A percentile compares a stretch with the other conserved stretches of the same genome.
phyloP scores from a whole-genome alignment of 2,329 filamentous ascomycete genomes.

The Epichloe hybrida region DNA sequence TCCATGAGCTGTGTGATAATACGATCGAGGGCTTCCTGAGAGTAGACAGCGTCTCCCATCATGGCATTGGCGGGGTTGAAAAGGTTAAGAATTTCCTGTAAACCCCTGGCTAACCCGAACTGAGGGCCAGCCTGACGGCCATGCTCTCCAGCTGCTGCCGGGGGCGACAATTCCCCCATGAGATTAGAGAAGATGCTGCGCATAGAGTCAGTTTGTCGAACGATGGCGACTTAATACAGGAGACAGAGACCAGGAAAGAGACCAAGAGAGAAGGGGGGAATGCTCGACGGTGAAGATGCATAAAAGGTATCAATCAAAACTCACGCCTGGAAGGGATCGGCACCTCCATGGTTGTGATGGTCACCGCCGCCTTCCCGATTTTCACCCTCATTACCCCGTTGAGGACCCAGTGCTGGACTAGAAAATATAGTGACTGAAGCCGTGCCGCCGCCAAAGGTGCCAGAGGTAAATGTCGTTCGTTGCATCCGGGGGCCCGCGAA shows the following conservation, averaged over 20 bases:
- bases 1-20: constrained; percentile 86
- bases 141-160: constrained; percentile 11
- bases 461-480: constrained; percentile 24
- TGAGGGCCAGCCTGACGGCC: constrained; percentile 10
- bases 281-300: too few relatives aligned
- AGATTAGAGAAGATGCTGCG: constrained; percentile 34
- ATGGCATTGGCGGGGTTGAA: constrained; percentile 38
- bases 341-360: not conserved
- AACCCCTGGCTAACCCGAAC: constrained; percentile 16
- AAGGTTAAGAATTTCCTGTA: constrained; percentile 41
- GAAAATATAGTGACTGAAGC: constrained; percentile 37
- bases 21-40: constrained; percentile 78
- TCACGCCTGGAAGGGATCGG: constrained; percentile 37
- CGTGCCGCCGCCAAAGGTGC: constrained; percentile 25
- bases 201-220: constrained; percentile 3
- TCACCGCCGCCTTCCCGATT: not conserved
- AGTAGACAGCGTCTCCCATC: constrained; percentile 74
- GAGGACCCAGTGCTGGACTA: constrained; percentile 16
- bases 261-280: not conserved
- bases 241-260: not conserved
- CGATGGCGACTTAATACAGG: not conserved
- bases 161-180: constrained; percentile 24
- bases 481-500: constrained; percentile 15
- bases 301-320: constrained; percentile 8
- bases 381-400: not conserved